Evolutionary conservation across 2,329 filamentous ascomycete species (phyloP), one percentile per base, ranked within the genome.

Genomic region (Colletotrichum cordylinicola): DNA sequence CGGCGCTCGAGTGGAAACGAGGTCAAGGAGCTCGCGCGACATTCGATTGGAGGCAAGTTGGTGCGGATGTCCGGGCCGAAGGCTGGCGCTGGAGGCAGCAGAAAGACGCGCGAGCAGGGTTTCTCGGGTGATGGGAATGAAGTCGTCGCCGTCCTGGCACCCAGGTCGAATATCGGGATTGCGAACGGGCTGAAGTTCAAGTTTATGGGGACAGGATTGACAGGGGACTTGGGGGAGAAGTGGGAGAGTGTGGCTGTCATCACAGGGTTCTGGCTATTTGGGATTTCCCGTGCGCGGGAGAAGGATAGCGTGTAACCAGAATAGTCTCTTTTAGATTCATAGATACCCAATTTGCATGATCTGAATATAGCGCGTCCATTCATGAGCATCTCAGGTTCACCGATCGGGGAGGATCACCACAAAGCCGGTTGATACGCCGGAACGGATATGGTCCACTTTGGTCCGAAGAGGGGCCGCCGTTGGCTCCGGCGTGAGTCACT

Each of bases 351-450:
- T 48, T 21, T 48, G 6, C 4, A 2, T 21, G 43, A 1, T 52
- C n/a, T 13, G n/a, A 52, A 21, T 21, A 21, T 24, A 52, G 3
- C 3, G 0, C 6, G n/a, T 52, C 0, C 43, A 21, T 52, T 52
- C 0, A 52, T 8, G n/a, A 52, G 2, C n/a, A 1, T 52, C n/a
- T 2, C 0, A 0, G 43, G 12, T 52, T 21, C 6, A 2, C 10
- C 21, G n/a, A 0, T 21, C 43, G 0, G 10, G 0, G 0, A 2
- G 4, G n/a, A 1, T 52, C n/a, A 21, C 43, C 43, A 52, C 6
- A 24, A 13, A 52, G 3, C 43, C n/a, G 0, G 43, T 24, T 2
- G 43, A 52, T 21, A 12, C n/a, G 43, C 18, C 39, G 43, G 43
- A 52, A 52, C 43, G n/a, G n/a, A 52, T 0, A 3, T 52, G 24